A percentile compares a stretch with the other conserved stretches of the same genome.
phyloP scores from a whole-genome alignment of 2,329 filamentous ascomycete genomes.

The Septoria petroselini region DNA sequence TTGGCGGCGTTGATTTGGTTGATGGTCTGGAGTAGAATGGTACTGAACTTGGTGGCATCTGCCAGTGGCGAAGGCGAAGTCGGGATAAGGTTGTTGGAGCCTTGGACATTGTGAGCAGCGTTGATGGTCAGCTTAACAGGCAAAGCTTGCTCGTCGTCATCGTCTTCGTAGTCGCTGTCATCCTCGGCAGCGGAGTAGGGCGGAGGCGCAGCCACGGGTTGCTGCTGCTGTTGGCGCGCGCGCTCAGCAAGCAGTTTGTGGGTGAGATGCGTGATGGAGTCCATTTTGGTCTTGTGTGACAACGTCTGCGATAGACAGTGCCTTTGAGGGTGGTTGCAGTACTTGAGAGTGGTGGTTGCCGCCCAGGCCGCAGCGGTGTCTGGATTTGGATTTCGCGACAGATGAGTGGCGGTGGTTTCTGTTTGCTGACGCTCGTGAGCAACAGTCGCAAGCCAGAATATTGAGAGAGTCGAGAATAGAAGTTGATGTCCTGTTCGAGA shows the following conservation, averaged over 20 bases:
- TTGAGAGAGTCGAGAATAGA: neutral
- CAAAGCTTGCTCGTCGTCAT: slow-evolving; percentile 29
- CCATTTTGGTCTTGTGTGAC: slow-evolving; percentile 17
- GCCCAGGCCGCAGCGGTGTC: slow-evolving; percentile 10
- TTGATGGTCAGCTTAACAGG: slow-evolving; percentile 51
- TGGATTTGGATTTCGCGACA: slow-evolving; percentile 15
- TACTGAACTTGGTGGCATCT: slow-evolving; percentile 45
- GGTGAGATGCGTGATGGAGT: slow-evolving; percentile 27
- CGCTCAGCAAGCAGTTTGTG: slow-evolving; percentile 29
- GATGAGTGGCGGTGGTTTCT: neutral
- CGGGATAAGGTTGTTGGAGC: slow-evolving; percentile 51
- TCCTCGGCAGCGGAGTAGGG: slow-evolving; percentile 33
- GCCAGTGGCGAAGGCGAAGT: slow-evolving; percentile 39
- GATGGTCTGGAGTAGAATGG: slow-evolving; percentile 48
- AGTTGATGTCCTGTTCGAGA: slow-evolving; percentile 11
- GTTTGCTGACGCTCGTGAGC: slow-evolving; percentile 15
- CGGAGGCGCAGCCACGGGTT: slow-evolving; percentile 22
- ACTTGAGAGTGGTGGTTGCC: neutral
- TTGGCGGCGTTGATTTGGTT: slow-evolving; percentile 38
- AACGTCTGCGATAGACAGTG: neutral
- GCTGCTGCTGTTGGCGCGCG: slow-evolving; percentile 21
- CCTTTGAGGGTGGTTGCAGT: slow-evolving; percentile 4
- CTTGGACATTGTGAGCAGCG: slow-evolving; percentile 48
- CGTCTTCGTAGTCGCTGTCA: slow-evolving; percentile 19
- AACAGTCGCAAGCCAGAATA: slow-evolving; percentile 2